Percentiles rank a stretch among this genome's conserved stretches.
phyloP scores from a whole-genome alignment of 2,329 filamentous ascomycete species.

The Paracamarosporium sp. region DNA sequence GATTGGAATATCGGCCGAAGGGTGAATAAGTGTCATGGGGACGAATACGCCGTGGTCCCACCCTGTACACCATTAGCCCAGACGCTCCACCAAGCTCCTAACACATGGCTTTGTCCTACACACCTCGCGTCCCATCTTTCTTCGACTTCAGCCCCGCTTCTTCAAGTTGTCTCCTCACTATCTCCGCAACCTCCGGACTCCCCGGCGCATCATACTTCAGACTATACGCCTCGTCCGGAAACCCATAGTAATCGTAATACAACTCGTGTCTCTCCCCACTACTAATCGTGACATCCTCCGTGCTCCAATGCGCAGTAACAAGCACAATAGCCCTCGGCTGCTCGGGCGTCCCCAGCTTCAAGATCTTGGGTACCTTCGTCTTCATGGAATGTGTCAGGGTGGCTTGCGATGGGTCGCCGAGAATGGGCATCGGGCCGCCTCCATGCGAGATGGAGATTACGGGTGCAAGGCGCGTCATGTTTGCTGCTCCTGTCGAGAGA shows the following conservation, averaged over 20 bases:
- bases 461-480: slow-evolving; percentile 45
- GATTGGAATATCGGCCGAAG: slow-evolving; percentile 60
- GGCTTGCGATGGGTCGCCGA: slow-evolving; percentile 62
- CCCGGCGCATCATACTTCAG: slow-evolving; percentile 65
- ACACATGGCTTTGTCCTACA: background rate
- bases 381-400: slow-evolving; percentile 60
- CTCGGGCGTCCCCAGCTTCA: slow-evolving; percentile 60
- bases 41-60: slow-evolving; percentile 70
- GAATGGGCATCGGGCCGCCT: slow-evolving; percentile 63
- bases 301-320: slow-evolving; percentile 66
- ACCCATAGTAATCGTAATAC: slow-evolving; percentile 66
- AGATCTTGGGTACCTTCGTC: slow-evolving; percentile 61
- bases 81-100: background rate
- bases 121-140: slow-evolving; percentile 43
- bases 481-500: slow-evolving; percentile 7
- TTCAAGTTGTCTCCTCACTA: slow-evolving; percentile 56
- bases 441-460: slow-evolving; percentile 50
- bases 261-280: slow-evolving; percentile 57
- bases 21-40: slow-evolving; percentile 62
- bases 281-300: slow-evolving; percentile 58
- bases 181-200: slow-evolving; percentile 59
- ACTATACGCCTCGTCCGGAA: slow-evolving; percentile 62
- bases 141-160: slow-evolving; percentile 53
- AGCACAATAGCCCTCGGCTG: slow-evolving; percentile 61
- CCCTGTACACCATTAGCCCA: slow-evolving; percentile 29